phyloP scores from a whole-genome alignment of 768 basidiomycete species.

The Pisolithus orientalis region DNA sequence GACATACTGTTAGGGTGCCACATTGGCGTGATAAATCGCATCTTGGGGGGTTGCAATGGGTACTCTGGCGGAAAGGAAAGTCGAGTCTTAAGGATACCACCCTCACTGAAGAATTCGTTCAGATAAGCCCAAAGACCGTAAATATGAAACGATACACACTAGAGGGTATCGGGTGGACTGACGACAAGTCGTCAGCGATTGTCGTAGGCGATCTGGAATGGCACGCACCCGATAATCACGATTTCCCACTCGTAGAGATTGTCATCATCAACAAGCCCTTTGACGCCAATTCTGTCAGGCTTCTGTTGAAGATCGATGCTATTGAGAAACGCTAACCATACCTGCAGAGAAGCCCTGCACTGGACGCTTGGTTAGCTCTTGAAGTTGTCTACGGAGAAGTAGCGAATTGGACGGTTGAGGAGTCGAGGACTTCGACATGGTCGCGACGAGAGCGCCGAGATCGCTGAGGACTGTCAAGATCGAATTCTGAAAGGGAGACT shows the following conservation, averaged over 20 bases:
- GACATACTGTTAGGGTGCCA: constrained; percentile 95
- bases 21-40: constrained; percentile 92
- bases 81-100: constrained; percentile 91
- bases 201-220: constrained; percentile 7
- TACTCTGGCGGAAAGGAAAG: constrained; percentile 87
- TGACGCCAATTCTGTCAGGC: constrained; percentile 28
- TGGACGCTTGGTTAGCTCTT: constrained; percentile 85
- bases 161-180: constrained; percentile 90
- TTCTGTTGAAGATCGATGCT: constrained; percentile 27
- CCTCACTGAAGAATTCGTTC: constrained; percentile 56
- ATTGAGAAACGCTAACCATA: constrained; percentile 28
- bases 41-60: constrained; percentile 88
- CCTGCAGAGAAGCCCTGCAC: constrained; percentile 97
- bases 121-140: background rate
- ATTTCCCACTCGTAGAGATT: constrained; percentile 98
- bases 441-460: constrained; percentile 10
- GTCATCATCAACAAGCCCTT: constrained; percentile 90
- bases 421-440: constrained; percentile 42
- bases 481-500: background rate
- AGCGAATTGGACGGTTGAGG: constrained; percentile 36
- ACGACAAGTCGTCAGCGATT: constrained; percentile 12
- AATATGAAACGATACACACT: constrained; percentile 45
- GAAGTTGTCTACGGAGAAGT: constrained; percentile 71
- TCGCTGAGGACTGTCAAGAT: constrained; percentile 1
- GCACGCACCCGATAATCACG: constrained; percentile 81